Evolutionary conservation across 306 rosid genomes (phyloP).

Genomic region (Prunus persica): DNA sequence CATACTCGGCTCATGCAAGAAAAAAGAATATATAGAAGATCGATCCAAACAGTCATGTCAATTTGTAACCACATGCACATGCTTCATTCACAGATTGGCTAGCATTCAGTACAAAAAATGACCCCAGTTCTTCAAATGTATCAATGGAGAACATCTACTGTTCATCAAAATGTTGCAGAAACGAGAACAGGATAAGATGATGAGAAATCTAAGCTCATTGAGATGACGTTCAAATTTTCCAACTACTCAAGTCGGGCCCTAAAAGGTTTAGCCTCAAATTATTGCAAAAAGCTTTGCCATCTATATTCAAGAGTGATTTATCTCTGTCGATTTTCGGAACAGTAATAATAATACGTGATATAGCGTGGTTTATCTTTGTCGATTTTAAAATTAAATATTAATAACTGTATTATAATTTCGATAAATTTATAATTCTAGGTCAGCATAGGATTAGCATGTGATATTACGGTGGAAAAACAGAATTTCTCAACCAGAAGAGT

Average conservation of each 20-base stretch:
- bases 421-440: too few species aligned
- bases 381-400: too few species aligned
- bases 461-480: too few species aligned
- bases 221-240: background rate
- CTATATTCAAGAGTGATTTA: too few species aligned
- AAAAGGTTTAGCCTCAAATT: background rate
- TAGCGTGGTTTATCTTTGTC: too few species aligned
- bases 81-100: conserved; percentile 10
- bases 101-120: background rate
- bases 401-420: too few species aligned
- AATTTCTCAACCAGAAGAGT: too few species aligned
- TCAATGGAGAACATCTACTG: background rate
- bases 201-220: background rate
- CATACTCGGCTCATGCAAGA: conserved; percentile 5
- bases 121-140: conserved; percentile 2
- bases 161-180: background rate
- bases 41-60: conserved; percentile 23
- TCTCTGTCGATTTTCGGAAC: too few species aligned
- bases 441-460: too few species aligned
- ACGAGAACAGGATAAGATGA: background rate
- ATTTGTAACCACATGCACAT: background rate
- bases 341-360: too few species aligned
- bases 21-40: background rate
- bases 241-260: background rate
- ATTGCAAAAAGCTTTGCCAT: background rate